phyloP scores from a whole-genome alignment of 2,329 filamentous ascomycete genomes.

The Aspergillus ruber region DNA sequence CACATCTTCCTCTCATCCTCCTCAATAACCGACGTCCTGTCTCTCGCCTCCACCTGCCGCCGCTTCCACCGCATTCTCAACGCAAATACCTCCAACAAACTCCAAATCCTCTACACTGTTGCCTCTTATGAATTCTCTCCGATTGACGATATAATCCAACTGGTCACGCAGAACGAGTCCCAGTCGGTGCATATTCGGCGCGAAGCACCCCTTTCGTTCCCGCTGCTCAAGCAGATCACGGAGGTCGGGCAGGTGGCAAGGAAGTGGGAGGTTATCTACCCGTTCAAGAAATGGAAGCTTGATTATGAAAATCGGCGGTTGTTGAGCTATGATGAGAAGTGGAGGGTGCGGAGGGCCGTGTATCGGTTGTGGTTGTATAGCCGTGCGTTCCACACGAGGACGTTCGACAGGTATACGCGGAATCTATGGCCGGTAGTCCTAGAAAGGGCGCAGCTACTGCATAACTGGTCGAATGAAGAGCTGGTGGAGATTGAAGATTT shows the following conservation, averaged over 20 bases:
- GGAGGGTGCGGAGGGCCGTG: constrained; percentile 49
- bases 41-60: constrained; percentile 49
- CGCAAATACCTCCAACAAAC: constrained; percentile 47
- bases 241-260: constrained; percentile 49
- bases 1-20: constrained; percentile 51
- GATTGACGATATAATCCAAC: constrained; percentile 51
- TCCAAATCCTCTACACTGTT: constrained; percentile 48
- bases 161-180: constrained; percentile 55
- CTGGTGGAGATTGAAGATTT: constrained; percentile 56
- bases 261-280: constrained; percentile 57
- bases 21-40: constrained; percentile 48
- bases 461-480: constrained; percentile 52
- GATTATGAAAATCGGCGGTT: constrained; percentile 51
- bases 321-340: constrained; percentile 45
- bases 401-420: constrained; percentile 47
- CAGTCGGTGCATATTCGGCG: constrained; percentile 53
- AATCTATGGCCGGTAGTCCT: constrained; percentile 40
- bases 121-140: constrained; percentile 54
- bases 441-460: constrained; percentile 51
- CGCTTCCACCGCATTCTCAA: constrained; percentile 49
- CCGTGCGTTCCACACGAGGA: constrained; percentile 51
- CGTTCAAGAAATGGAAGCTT: constrained; percentile 56
- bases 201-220: constrained; percentile 47
- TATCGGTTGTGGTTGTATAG: constrained; percentile 58
- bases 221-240: constrained; percentile 51